Evolutionary conservation across 2,329 filamentous ascomycete genomes (phyloP), one percentile per base, ranked within the genome.

Genomic region (Pseudogymnoascus sp.): DNA sequence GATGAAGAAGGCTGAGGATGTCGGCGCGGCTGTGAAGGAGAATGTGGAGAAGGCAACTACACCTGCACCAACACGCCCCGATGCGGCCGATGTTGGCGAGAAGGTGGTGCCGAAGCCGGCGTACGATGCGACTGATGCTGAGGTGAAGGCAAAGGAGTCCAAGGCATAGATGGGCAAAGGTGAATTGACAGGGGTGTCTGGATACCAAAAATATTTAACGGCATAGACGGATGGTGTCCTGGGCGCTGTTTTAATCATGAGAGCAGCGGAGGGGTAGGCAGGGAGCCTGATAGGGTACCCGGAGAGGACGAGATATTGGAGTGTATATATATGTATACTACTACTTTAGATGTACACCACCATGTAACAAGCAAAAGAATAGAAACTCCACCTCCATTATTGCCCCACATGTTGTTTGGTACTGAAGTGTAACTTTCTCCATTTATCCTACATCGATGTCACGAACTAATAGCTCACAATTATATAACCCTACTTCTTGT

Each of bases 301-400:
- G 12, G 22, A 30, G 41, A 50, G 16, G 43, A 22, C 41, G 22
- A 30, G 43, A 30, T 28, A 50, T 50, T 50, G 43, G 43, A 50
- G 43, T 50, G 43, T 50, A 50, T 50, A 50, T 50, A 50, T 50
- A 50, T 50, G 43, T 50, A 50, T 50, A 50, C 43, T 50, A 50
- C 43, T 50, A 50, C 25, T n/a, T 50, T 50, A 50, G 43, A 30
- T 50, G 43, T 50, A 50, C 25, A 50, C 43, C 25, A 50, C 43
- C 43, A 50, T 50, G 43, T 50, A 50, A 8, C 43, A 50, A 28
- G 43, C n/a, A 50, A 50, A 30, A 50, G 43, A 50, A 50, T 50
- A 50, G 43, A 50, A 50, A 50, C 43, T 30, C 43, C 43, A 50
- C 43, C 43, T 50, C 41, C 2, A 47, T 28, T 2, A 28, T n/a